Evolutionary conservation across 306 rosid genomes (phyloP).

Genomic region (Gastrolobium villosum): DNA sequence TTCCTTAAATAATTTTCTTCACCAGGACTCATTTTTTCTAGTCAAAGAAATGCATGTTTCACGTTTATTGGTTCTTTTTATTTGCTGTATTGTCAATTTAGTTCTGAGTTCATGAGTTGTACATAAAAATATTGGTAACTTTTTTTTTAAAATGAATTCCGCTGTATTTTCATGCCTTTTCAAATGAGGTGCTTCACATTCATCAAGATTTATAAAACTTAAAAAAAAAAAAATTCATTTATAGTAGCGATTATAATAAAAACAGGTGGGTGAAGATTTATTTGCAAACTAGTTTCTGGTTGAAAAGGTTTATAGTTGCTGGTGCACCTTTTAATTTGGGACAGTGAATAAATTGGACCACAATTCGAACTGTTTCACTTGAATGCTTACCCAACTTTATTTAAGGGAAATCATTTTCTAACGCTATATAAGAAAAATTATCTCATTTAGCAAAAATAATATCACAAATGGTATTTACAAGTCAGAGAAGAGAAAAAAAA

Average conservation of each 20-base stretch:
- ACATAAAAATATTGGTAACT: not conserved
- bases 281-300: not conserved
- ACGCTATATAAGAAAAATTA: too few relatives aligned
- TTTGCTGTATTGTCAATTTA: not conserved
- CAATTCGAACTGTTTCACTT: not conserved
- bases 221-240: too few relatives aligned
- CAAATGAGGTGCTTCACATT: not conserved
- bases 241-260: not conserved
- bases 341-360: not conserved
- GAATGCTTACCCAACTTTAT: not conserved
- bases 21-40: not conserved
- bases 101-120: not conserved
- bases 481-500: too few relatives aligned
- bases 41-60: not conserved
- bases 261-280: conserved; percentile 4
- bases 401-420: too few relatives aligned
- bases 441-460: too few relatives aligned
- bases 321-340: not conserved
- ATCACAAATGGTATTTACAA: too few relatives aligned
- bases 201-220: too few relatives aligned
- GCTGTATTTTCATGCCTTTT: not conserved
- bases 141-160: not conserved
- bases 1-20: not conserved
- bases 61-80: not conserved
- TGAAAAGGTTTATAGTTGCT: conserved; percentile 5